Evolutionary conservation across 495 filamentous ascomycete genomes (phyloP).

Genomic region (Aspergillus campestris): DNA sequence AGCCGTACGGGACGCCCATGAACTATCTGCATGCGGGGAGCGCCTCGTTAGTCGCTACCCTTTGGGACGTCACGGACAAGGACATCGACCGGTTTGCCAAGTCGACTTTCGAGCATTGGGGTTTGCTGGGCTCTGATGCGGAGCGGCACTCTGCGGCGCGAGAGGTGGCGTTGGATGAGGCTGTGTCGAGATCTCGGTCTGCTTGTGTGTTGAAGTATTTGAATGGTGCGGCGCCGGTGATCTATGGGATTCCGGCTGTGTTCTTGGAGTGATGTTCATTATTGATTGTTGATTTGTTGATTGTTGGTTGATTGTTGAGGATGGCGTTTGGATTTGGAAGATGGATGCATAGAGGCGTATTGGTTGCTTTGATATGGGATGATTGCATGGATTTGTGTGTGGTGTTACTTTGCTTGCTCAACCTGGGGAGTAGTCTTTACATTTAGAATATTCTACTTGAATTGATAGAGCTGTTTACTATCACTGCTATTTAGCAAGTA

Average conservation of each 20-base stretch:
- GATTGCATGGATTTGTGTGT: too few relatives aligned
- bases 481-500: too few relatives aligned
- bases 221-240: constrained; percentile 84
- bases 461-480: too few relatives aligned
- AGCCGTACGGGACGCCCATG: constrained; percentile 80
- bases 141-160: background rate
- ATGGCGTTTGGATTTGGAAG: background rate
- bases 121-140: constrained; percentile 43
- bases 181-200: constrained; percentile 61
- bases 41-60: constrained; percentile 74
- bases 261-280: constrained; percentile 51
- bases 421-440: too few relatives aligned
- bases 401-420: too few relatives aligned
- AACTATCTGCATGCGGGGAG: constrained; percentile 82
- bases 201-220: constrained; percentile 81
- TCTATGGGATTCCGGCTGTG: constrained; percentile 84
- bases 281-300: constrained; percentile 1
- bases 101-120: constrained; percentile 74
- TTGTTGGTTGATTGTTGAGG: constrained; percentile 2
- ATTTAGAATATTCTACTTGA: too few relatives aligned
- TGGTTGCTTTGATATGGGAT: too few relatives aligned
- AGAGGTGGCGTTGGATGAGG: constrained; percentile 55
- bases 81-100: constrained; percentile 90
- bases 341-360: background rate
- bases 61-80: constrained; percentile 97